Evolutionary conservation across 306 rosid genomes (phyloP).

Genomic region (Vigna trinervia): DNA sequence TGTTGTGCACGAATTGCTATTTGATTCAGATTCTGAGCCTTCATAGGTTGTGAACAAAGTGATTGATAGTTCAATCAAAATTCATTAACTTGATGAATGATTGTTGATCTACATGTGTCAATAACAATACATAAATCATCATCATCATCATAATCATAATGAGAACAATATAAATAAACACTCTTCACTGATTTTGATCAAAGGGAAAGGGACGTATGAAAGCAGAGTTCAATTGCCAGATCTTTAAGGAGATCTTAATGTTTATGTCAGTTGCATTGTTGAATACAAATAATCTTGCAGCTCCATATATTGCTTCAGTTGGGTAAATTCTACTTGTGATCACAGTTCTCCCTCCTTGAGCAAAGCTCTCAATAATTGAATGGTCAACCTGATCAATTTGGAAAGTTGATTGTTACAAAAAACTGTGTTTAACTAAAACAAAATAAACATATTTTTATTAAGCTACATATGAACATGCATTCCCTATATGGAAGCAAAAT

Average conservation of each 20-base stretch:
- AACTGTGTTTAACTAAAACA: not conserved
- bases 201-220: slow-evolving; percentile 65
- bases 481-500: not conserved
- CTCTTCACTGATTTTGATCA: slow-evolving; percentile 36
- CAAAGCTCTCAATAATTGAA: slow-evolving; percentile 84
- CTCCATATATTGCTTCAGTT: slow-evolving; percentile 80
- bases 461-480: not conserved
- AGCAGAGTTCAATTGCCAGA: slow-evolving; percentile 76
- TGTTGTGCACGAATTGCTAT: slow-evolving; percentile 55
- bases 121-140: not conserved
- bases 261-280: slow-evolving; percentile 71
- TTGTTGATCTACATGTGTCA: no score
- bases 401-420: not conserved
- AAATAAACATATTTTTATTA: no score
- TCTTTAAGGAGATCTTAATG: slow-evolving; percentile 60
- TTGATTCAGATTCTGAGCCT: slow-evolving; percentile 42
- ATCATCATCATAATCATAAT: not conserved
- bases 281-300: slow-evolving; percentile 70
- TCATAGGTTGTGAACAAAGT: not conserved
- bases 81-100: no score
- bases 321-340: slow-evolving; percentile 76
- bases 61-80: no score
- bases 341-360: slow-evolving; percentile 73
- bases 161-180: not conserved
- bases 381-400: slow-evolving; percentile 66